These are phyloP conservation scores for Lentinus brumalis DNA, from an alignment of 768 basidiomycete genomes.

Conservation along the genomic window DNA sequence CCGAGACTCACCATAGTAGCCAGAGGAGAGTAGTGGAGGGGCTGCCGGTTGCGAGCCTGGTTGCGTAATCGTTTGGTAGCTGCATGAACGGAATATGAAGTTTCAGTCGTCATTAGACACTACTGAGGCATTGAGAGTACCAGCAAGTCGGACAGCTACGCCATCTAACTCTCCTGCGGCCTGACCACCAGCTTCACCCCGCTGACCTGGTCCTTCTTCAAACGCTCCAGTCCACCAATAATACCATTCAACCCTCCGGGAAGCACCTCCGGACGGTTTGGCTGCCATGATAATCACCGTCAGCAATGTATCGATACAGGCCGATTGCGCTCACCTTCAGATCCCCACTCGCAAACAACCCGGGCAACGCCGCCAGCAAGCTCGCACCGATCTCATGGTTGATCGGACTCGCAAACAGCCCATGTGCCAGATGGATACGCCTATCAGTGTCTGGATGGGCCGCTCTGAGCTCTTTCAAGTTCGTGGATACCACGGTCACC, in stretches of 20 bases:
- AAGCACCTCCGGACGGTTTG: conserved; percentile 28
- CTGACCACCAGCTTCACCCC: conserved; percentile 28
- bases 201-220: conserved; percentile 25
- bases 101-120: too few species aligned
- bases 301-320: conserved; percentile 32
- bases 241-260: conserved; percentile 28
- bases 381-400: conserved; percentile 1
- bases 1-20: too few species aligned
- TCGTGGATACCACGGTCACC: conserved; percentile 15
- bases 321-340: conserved; percentile 34
- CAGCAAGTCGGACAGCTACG: not conserved
- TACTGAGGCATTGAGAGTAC: too few species aligned
- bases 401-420: conserved; percentile 6
- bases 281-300: conserved; percentile 13
- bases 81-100: too few species aligned
- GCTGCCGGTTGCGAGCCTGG: too few species aligned
- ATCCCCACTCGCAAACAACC: conserved; percentile 16
- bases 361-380: conserved; percentile 15
- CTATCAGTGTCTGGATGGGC: conserved; percentile 5
- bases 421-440: conserved; percentile 3
- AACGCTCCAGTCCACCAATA: conserved; percentile 19
- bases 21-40: too few species aligned
- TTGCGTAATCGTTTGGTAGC: too few species aligned
- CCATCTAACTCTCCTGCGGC: conserved; percentile 24
- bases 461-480: not conserved